Evolutionary conservation across 768 basidiomycete genomes (phyloP).

Genomic region (Chiua virens): DNA sequence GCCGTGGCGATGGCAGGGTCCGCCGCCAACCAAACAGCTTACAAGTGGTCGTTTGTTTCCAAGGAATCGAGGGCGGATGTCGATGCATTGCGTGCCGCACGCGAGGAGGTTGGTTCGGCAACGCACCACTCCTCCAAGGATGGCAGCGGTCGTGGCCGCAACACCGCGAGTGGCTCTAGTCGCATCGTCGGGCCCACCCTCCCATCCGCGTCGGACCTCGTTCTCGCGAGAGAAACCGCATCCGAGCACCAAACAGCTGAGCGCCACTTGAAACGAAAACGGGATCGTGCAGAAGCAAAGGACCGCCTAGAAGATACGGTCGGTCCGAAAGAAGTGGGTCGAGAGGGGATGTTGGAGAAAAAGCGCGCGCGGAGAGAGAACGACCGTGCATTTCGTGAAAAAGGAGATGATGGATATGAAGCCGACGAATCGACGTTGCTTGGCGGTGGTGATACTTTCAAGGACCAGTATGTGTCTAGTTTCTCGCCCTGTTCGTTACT

Average conservation of each 20-base stretch:
- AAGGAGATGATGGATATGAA: slow-evolving; percentile 74
- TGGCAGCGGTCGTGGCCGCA: slow-evolving; percentile 12
- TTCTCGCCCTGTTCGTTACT: background rate
- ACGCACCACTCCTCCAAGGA: slow-evolving; percentile 34
- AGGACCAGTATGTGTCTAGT: slow-evolving; percentile 56
- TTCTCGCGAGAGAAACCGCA: slow-evolving; percentile 63
- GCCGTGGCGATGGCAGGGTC: slow-evolving; percentile 53
- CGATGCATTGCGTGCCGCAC: slow-evolving; percentile 56
- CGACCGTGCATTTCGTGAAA: slow-evolving; percentile 70
- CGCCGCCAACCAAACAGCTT: slow-evolving; percentile 72
- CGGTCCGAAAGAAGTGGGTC: slow-evolving; percentile 77
- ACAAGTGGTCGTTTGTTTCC: slow-evolving; percentile 86
- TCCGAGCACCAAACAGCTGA: slow-evolving; percentile 54
- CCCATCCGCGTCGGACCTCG: slow-evolving; percentile 67
- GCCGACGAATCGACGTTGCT: slow-evolving; percentile 76
- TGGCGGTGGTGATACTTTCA: slow-evolving; percentile 83
- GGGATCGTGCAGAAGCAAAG: slow-evolving; percentile 62
- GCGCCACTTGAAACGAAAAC: slow-evolving; percentile 60
- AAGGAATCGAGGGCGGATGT: slow-evolving; percentile 60
- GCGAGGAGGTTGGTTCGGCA: slow-evolving; percentile 54
- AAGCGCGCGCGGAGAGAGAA: slow-evolving; percentile 70
- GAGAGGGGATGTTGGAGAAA: slow-evolving; percentile 87
- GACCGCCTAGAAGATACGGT: slow-evolving; percentile 75
- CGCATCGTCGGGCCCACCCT: slow-evolving; percentile 66
- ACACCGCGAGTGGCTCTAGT: slow-evolving; percentile 34